A percentile compares a stretch with the other conserved stretches of the same genome.
Conservation (phyloP, 768 basidiomycete genomes). For the Macrocybe gigantea region DNA sequence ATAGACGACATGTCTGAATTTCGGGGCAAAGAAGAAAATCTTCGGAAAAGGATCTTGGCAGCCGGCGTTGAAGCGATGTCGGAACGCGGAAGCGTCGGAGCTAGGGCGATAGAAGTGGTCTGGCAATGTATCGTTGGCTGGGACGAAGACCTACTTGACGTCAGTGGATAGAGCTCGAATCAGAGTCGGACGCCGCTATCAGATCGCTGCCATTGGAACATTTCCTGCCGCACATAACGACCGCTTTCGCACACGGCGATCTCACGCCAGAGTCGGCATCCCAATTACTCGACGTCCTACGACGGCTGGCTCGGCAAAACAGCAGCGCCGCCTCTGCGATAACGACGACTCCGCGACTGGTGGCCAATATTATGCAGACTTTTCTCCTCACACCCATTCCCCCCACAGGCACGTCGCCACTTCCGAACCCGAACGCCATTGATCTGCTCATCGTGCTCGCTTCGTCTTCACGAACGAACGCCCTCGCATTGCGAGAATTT, state of each 20-base stretch:
- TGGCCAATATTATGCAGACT: slow-evolving; percentile 43
- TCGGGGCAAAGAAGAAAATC: slow-evolving; percentile 32
- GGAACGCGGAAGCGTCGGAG: slow-evolving; percentile 63
- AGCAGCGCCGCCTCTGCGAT: slow-evolving; percentile 47
- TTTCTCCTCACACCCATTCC: slow-evolving; percentile 56
- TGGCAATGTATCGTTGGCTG: slow-evolving; percentile 74
- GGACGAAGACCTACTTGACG: slow-evolving; percentile 32
- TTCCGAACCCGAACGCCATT: slow-evolving; percentile 47
- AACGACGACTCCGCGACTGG: slow-evolving; percentile 42
- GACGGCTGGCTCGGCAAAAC: slow-evolving; percentile 56
- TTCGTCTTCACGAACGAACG: slow-evolving; percentile 62
- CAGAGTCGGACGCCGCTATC: slow-evolving; percentile 20
- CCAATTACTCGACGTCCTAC: slow-evolving; percentile 54
- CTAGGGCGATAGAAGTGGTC: slow-evolving; percentile 61
- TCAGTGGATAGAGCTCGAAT: slow-evolving; percentile 45
- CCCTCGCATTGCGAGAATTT: slow-evolving; percentile 45
- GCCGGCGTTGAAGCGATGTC: slow-evolving; percentile 61
- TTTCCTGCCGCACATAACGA: slow-evolving; percentile 44
- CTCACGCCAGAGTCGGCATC: slow-evolving; percentile 42
- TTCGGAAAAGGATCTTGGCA: slow-evolving; percentile 60
- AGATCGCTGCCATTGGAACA: slow-evolving; percentile 29
- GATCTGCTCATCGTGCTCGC: slow-evolving; percentile 53
- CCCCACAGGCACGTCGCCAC: slow-evolving; percentile 23
- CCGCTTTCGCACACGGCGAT: slow-evolving; percentile 32
- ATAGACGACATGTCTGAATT: slow-evolving; percentile 30